Conservation (phyloP, 2,329 filamentous ascomycete genomes). For the Fusarium kyushuense region DNA sequence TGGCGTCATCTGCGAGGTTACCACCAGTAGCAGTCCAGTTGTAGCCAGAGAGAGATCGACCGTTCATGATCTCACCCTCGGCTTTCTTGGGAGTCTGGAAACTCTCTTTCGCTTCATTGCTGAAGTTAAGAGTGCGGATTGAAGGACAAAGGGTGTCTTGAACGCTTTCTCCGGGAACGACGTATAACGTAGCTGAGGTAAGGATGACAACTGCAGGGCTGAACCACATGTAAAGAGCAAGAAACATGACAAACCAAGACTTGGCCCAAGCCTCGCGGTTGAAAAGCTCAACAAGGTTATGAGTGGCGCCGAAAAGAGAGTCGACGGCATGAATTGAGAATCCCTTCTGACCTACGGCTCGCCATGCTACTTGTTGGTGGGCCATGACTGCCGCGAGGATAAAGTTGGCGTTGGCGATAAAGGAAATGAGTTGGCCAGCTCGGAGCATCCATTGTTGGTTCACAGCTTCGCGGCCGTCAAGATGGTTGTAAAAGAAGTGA, state of each 20-base stretch:
- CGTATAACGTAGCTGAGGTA: slow-evolving; percentile 33
- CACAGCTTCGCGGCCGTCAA: slow-evolving; percentile 15
- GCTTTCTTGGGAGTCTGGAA: slow-evolving; percentile 3
- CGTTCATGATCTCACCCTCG: slow-evolving; percentile 14
- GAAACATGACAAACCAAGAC: slow-evolving; percentile 41
- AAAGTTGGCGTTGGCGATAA: slow-evolving; percentile 31
- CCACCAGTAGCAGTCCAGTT: slow-evolving; percentile 21
- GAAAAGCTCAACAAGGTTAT: slow-evolving; percentile 32
- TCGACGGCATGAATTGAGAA: slow-evolving; percentile 35
- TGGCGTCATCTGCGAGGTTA: slow-evolving; percentile 4
- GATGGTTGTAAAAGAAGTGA: slow-evolving; percentile 22
- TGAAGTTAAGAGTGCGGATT: slow-evolving; percentile 40
- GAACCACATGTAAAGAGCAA: slow-evolving; percentile 40
- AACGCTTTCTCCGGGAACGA: slow-evolving; percentile 2
- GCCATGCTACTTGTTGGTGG: slow-evolving; percentile 32
- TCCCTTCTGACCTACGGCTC: slow-evolving; percentile 14
- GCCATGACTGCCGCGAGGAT: slow-evolving; percentile 26
- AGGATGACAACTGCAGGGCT: slow-evolving; percentile 40
- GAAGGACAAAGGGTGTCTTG: slow-evolving; percentile 27
- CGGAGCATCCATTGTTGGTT: slow-evolving; percentile 35
- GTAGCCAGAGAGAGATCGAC: slow-evolving; percentile 33
- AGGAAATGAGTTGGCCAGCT: slow-evolving; percentile 24
- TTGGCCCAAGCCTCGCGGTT: slow-evolving; percentile 39
- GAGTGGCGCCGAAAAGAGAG: slow-evolving; percentile 31
- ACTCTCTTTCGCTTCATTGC: slow-evolving; percentile 34